phyloP scores from a whole-genome alignment of 371 early-diverging fungal genomes.

The Zychaea mexicana region DNA sequence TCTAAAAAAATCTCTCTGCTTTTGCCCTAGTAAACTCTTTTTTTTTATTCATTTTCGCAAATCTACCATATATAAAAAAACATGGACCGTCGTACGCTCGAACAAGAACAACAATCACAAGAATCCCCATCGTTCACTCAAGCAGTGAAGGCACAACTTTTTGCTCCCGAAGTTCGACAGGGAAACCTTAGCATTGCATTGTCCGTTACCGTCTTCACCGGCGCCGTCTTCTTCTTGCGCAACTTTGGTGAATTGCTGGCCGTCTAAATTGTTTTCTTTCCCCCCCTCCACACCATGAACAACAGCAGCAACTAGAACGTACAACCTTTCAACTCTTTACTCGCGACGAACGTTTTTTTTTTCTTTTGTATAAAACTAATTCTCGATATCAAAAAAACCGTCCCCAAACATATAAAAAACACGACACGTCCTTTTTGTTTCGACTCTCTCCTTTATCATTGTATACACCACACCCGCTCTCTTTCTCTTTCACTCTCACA shows the following conservation, averaged over 20 bases:
- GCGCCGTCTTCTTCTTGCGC: constrained; percentile 66
- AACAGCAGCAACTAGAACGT: neutral
- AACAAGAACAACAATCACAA: constrained; percentile 34
- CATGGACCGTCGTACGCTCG: constrained; percentile 25
- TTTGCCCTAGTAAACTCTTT: neutral
- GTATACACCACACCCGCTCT: too few relatives aligned
- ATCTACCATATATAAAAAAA: neutral
- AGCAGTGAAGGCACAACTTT: constrained; percentile 48
- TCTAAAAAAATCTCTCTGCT: neutral
- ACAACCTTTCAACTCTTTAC: neutral
- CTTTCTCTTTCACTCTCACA: too few relatives aligned
- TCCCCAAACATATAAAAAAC: too few relatives aligned
- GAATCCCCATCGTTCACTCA: constrained; percentile 36
- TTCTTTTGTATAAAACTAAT: too few relatives aligned
- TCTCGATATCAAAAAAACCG: too few relatives aligned
- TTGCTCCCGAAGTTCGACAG: constrained; percentile 54
- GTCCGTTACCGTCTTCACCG: constrained; percentile 63
- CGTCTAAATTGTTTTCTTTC: constrained; percentile 41
- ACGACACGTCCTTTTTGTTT: too few relatives aligned
- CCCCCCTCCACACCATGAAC: too few relatives aligned
- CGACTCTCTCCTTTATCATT: too few relatives aligned
- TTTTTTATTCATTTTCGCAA: neutral
- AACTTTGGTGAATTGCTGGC: constrained; percentile 68
- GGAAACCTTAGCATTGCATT: constrained; percentile 66
- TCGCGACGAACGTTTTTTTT: too few relatives aligned